Percentiles rank a stretch among this genome's conserved stretches.
Conservation (phyloP, 495 filamentous ascomycete genomes). For the Pyronema domesticum region DNA sequence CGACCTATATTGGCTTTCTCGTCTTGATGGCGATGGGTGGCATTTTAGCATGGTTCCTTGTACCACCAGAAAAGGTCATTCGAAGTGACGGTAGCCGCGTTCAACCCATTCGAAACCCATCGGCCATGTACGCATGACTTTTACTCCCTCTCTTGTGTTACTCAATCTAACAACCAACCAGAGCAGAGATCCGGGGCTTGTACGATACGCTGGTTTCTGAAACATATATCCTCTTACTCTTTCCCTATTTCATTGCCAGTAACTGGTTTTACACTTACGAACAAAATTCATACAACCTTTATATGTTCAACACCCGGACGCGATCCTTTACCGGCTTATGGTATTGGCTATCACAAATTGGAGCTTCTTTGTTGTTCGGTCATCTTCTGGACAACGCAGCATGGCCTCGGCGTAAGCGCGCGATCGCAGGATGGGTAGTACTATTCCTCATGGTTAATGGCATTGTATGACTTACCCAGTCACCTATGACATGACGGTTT, state of each 20-base stretch:
- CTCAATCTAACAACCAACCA: background rate
- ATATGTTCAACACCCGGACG: constrained; percentile 67
- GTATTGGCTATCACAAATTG: constrained; percentile 78
- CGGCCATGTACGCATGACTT: background rate
- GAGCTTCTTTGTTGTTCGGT: constrained; percentile 65
- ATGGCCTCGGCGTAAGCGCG: constrained; percentile 52
- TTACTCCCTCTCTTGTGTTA: background rate
- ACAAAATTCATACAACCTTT: constrained; percentile 39
- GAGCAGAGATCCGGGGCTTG: constrained; percentile 57
- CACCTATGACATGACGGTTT: background rate
- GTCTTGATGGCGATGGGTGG: constrained; percentile 70
- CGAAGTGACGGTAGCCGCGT: constrained; percentile 57
- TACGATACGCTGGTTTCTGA: constrained; percentile 53
- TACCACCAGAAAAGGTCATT: constrained; percentile 56
- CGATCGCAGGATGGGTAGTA: constrained; percentile 47
- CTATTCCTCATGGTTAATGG: constrained; percentile 57
- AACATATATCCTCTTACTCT: constrained; percentile 65
- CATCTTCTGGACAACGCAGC: constrained; percentile 49
- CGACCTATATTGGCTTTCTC: constrained; percentile 82
- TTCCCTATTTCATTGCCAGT: constrained; percentile 71
- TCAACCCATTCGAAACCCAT: constrained; percentile 17
- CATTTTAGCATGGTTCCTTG: constrained; percentile 52
- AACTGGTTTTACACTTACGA: constrained; percentile 70
- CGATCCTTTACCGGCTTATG: constrained; percentile 53
- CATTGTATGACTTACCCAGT: constrained; percentile 25